Percentiles rank a stretch among this genome's conserved stretches.
phyloP scores from a whole-genome alignment of 768 basidiomycete genomes.

The Hericium alpestre region DNA sequence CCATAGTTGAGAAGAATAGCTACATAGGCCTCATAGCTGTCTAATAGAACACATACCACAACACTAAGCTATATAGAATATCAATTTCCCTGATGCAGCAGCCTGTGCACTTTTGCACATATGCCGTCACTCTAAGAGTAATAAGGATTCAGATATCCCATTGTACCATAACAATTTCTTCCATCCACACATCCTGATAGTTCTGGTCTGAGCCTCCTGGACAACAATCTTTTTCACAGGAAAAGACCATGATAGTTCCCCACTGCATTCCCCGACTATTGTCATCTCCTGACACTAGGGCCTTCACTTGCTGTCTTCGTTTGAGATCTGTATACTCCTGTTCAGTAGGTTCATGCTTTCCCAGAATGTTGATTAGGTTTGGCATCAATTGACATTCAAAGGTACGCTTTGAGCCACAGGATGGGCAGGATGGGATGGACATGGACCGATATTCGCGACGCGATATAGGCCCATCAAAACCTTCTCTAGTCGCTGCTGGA shows the following conservation, averaged over 20 bases:
- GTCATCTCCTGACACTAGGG: slow-evolving; percentile 21
- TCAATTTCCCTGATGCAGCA: too few relatives aligned
- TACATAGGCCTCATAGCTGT: too few relatives aligned
- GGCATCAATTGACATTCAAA: slow-evolving; percentile 97
- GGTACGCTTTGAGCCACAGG: slow-evolving; percentile 55
- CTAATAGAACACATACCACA: too few relatives aligned
- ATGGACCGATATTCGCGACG: slow-evolving; percentile 46
- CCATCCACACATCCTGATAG: slow-evolving; percentile 45
- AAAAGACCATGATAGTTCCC: slow-evolving; percentile 87
- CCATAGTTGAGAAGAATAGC: too few relatives aligned
- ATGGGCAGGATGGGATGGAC: slow-evolving; percentile 51
- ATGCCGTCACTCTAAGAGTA: too few relatives aligned
- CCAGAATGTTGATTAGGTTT: slow-evolving; percentile 74
- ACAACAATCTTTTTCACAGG: slow-evolving; percentile 75
- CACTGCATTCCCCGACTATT: slow-evolving; percentile 77
- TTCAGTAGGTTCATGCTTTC: slow-evolving; percentile 17
- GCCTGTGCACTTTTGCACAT: too few relatives aligned
- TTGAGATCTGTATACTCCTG: slow-evolving; percentile 52
- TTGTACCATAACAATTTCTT: slow-evolving; percentile 67
- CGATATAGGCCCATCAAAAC: slow-evolving; percentile 37
- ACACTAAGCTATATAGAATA: too few relatives aligned
- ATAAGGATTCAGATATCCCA: slow-evolving; percentile 36
- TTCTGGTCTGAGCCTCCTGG: slow-evolving; percentile 30
- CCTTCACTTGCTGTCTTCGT: slow-evolving; percentile 46
- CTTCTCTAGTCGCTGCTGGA: slow-evolving; percentile 46